These are phyloP conservation scores for Nissolia schottii DNA, from an alignment of 306 rosid genomes.

Conservation along the genomic window DNA sequence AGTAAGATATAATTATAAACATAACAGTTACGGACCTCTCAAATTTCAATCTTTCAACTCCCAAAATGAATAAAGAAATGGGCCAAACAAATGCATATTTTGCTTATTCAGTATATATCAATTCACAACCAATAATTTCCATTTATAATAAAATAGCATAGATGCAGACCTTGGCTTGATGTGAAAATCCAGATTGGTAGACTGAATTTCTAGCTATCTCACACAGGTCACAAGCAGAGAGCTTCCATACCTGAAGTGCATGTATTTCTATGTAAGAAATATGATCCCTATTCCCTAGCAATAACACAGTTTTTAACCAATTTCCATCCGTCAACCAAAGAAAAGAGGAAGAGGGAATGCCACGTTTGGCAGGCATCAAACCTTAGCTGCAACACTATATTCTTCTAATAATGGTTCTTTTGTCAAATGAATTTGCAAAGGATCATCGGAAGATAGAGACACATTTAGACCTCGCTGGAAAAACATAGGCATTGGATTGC, in stretches of 20 bases:
- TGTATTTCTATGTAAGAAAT: neutral
- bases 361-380: neutral
- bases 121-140: too few relatives aligned
- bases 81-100: neutral
- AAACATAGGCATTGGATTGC: slow-evolving; percentile 77
- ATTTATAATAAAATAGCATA: neutral
- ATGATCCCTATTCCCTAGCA: neutral
- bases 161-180: slow-evolving; percentile 56
- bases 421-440: slow-evolving; percentile 51
- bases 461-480: slow-evolving; percentile 81
- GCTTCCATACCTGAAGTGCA: slow-evolving; percentile 75
- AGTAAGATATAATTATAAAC: neutral
- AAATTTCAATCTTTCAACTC: too few relatives aligned
- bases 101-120: neutral
- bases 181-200: slow-evolving; percentile 89
- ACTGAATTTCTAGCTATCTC: slow-evolving; percentile 89
- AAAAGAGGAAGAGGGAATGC: neutral
- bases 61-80: neutral
- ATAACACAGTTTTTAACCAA: neutral
- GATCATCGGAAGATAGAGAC: slow-evolving; percentile 83
- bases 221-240: slow-evolving; percentile 78
- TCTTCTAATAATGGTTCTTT: slow-evolving; percentile 47
- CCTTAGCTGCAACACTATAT: slow-evolving; percentile 53
- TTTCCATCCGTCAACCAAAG: neutral
- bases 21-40: neutral